phyloP scores from a whole-genome alignment of 129 eudicot genomes.

The Saussurea involucrata region DNA sequence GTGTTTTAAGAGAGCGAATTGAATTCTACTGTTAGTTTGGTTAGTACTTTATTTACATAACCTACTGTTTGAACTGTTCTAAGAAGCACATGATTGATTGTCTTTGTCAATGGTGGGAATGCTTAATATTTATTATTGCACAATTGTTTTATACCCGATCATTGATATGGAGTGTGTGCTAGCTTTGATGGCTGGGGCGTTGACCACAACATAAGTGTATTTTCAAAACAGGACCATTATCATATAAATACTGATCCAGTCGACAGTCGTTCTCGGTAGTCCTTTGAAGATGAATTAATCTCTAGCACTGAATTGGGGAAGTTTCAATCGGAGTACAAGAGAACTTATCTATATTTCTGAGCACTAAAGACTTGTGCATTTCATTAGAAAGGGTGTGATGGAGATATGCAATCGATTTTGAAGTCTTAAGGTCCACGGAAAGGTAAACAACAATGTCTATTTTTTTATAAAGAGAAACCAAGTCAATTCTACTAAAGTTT shows the following conservation, averaged over 20 bases:
- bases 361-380: background rate
- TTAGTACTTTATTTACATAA: background rate
- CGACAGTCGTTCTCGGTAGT: background rate
- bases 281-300: background rate
- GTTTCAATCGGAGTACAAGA: background rate
- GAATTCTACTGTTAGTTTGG: background rate
- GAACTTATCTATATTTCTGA: background rate
- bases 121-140: background rate
- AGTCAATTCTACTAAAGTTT: background rate
- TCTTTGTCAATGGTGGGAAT: background rate
- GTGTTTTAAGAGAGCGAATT: background rate
- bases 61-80: background rate
- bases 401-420: background rate
- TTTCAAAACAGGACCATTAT: background rate
- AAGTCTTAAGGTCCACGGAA: background rate
- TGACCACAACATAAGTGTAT: background rate
- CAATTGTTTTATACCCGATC: background rate
- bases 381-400: background rate
- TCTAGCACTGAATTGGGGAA: background rate
- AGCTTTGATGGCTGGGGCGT: background rate
- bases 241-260: background rate
- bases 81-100: background rate
- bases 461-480: background rate
- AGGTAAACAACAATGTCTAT: too few relatives aligned
- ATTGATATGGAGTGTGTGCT: background rate